A percentile compares a stretch with the other conserved stretches of the same genome.
Evolutionary conservation across 2,329 filamentous ascomycete species (phyloP).

Genomic region (Didymosphaeria variabile): DNA sequence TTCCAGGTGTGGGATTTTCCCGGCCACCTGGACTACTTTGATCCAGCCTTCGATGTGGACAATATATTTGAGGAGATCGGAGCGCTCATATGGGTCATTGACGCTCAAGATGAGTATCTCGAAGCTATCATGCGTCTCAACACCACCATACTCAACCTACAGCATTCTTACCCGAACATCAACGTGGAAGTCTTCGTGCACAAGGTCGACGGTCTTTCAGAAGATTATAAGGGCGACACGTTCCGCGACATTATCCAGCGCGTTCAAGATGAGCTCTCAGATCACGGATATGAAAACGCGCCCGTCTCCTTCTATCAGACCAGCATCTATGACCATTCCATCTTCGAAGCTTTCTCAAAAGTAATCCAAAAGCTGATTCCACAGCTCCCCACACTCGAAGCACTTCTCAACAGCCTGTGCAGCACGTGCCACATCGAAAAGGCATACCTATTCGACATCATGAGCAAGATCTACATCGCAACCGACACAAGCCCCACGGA

Average conservation of each 20-base stretch:
- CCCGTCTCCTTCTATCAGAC: slow-evolving; percentile 96
- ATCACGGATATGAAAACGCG: slow-evolving; percentile 91
- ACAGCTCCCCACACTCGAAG: slow-evolving; percentile 89
- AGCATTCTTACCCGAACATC: slow-evolving; percentile 88
- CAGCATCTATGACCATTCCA: slow-evolving; percentile 97
- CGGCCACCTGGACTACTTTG: slow-evolving; percentile 91
- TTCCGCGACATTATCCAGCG: slow-evolving; percentile 96
- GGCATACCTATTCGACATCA: slow-evolving; percentile 95
- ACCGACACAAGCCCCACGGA: slow-evolving; percentile 93
- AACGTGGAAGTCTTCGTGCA: slow-evolving; percentile 99
- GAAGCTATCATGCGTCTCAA: slow-evolving; percentile 89
- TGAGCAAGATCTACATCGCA: slow-evolving; percentile 98
- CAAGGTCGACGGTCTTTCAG: slow-evolving; percentile 96
- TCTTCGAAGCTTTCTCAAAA: slow-evolving; percentile 98
- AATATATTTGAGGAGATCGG: slow-evolving; percentile 94
- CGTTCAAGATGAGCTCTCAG: slow-evolving; percentile 94
- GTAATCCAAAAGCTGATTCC: slow-evolving; percentile 98
- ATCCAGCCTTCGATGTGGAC: slow-evolving; percentile 88
- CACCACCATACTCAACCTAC: slow-evolving; percentile 85
- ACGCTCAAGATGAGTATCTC: slow-evolving; percentile 97
- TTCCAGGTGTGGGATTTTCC: slow-evolving; percentile 99
- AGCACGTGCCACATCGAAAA: slow-evolving; percentile 96
- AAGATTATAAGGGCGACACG: slow-evolving; percentile 95
- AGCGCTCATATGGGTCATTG: slow-evolving; percentile 97
- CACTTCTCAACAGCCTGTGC: slow-evolving; percentile 91